Conservation (phyloP, 2,329 filamentous ascomycete species). For the Ascomycota sp. region DNA sequence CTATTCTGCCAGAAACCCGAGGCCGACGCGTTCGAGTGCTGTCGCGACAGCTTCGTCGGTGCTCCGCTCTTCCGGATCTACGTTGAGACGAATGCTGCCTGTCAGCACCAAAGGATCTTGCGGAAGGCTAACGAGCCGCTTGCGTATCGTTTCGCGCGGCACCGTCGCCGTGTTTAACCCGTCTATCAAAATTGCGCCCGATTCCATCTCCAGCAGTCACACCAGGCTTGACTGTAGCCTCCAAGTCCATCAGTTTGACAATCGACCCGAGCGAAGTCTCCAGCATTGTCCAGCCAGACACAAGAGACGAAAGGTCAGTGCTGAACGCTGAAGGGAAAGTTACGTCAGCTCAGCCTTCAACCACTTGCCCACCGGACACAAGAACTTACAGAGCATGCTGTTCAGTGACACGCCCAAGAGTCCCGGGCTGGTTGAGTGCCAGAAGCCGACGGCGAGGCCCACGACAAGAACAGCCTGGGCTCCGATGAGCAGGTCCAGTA, state of each 20-base stretch:
- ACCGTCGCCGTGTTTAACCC: conserved; percentile 3
- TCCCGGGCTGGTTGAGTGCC: conserved; percentile 1
- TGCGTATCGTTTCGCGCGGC: conserved; percentile 3
- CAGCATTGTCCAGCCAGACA: conserved; percentile 4
- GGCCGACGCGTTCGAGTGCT: conserved; percentile 2
- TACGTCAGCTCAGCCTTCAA: not conserved
- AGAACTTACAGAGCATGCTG: conserved; percentile 2
- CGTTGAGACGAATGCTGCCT: conserved; percentile 4
- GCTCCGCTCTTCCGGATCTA: conserved; percentile 3
- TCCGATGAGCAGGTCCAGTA: conserved; percentile 24
- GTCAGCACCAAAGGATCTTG: conserved; percentile 5
- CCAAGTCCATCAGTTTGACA: conserved; percentile 1
- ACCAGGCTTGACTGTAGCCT: conserved; percentile 2
- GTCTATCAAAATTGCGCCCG: conserved; percentile 4
- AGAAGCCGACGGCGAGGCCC: conserved; percentile 15
- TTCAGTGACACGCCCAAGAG: conserved; percentile 3
- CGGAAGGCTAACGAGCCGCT: conserved; percentile 4
- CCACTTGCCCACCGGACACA: not conserved
- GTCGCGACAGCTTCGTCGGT: conserved; percentile 1
- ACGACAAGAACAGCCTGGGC: conserved; percentile 23
- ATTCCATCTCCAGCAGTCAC: conserved; percentile 3
- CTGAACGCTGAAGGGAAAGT: conserved; percentile 1
- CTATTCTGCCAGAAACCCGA: conserved; percentile 2
- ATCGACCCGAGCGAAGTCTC: conserved; percentile 5
- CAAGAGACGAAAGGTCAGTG: conserved; percentile 2